Evolutionary conservation across 2,329 filamentous ascomycete genomes (phyloP), one percentile per base, ranked within the genome.

Genomic region (Fonsecaea erecta): DNA sequence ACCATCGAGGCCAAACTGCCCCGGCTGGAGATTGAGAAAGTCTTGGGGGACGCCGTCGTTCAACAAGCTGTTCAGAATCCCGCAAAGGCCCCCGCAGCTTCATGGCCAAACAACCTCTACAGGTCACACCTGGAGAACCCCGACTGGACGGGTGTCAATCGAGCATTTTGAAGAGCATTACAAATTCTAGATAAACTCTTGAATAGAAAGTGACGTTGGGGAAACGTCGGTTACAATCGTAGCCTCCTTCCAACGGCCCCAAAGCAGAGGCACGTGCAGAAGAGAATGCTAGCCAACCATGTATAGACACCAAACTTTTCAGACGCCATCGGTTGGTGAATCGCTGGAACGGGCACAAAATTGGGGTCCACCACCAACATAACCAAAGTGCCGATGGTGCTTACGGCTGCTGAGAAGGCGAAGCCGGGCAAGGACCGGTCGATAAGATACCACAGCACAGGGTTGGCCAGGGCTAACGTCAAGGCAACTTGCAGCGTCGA

Each of bases 221-320:
- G 12, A 14, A 7, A 24, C 26, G 21, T 34, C 30, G n/a, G 14
- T 67, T 62, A 71, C 57, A 72, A 58, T 60, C 69, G 70, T 69
- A 98, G 79, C 67, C 91, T 84, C 68, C 95, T 84, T 12, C 95
- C 95, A 74, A 99, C 92, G 75, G 97, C 98, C 11, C 95, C 95
- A 82, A 99, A 97, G 78, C 93, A 97, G 9, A 98, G 87, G 71
- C 92, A 93, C 74, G 92, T 96, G 78, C 95, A 97, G 76, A 97
- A 99, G 57, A 99, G 79, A 28, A 98, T 93, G 74, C 92, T 97
- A 26, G 94, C 84, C 74, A 97, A 90, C 94, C 95, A 99, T 3
- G 93, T 91, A 12, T 88, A 89, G 18, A 90, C 64, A 84, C 85
- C 65, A 85, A 81, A 52, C 84, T 86, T 69, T 81, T 86, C 68